Evolutionary conservation across 495 filamentous ascomycete genomes (phyloP).

Genomic region (Neurospora pannonica): DNA sequence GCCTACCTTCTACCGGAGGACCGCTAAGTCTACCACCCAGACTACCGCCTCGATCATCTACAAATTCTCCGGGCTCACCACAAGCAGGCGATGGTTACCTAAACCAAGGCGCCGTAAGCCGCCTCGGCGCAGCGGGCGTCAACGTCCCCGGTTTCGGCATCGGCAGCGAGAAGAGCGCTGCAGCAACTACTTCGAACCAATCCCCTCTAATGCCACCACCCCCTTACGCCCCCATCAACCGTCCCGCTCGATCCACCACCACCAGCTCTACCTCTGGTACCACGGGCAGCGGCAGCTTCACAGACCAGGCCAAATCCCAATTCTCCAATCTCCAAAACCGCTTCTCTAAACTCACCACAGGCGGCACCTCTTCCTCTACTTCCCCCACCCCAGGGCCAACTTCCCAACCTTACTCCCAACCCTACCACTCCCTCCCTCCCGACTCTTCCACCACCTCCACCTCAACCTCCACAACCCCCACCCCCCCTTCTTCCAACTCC

Average conservation of each 20-base stretch:
- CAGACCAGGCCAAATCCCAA: neutral
- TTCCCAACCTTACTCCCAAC: neutral
- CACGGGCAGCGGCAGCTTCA: neutral
- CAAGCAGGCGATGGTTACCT: slow-evolving; percentile 29
- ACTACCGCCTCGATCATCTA: slow-evolving; percentile 30
- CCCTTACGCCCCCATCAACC: slow-evolving; percentile 8
- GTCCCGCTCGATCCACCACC: neutral
- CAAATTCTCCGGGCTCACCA: slow-evolving; percentile 40
- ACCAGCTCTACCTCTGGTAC: slow-evolving; percentile 2
- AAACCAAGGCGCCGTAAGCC: slow-evolving; percentile 58
- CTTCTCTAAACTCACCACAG: slow-evolving; percentile 46
- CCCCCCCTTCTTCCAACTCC: neutral
- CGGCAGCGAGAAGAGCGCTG: slow-evolving; percentile 24
- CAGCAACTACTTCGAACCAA: neutral
- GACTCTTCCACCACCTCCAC: neutral
- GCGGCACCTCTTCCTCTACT: neutral
- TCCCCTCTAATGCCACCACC: slow-evolving; percentile 5
- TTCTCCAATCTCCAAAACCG: slow-evolving; percentile 59
- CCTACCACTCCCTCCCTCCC: neutral
- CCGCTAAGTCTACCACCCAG: slow-evolving; percentile 70
- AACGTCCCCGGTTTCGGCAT: slow-evolving; percentile 78
- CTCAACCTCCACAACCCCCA: neutral
- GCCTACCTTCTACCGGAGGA: neutral
- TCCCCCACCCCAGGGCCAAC: neutral
- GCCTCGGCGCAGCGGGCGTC: slow-evolving; percentile 68